Conservation (phyloP, 2,329 filamentous ascomycete genomes). For the Alternaria sp. region DNA sequence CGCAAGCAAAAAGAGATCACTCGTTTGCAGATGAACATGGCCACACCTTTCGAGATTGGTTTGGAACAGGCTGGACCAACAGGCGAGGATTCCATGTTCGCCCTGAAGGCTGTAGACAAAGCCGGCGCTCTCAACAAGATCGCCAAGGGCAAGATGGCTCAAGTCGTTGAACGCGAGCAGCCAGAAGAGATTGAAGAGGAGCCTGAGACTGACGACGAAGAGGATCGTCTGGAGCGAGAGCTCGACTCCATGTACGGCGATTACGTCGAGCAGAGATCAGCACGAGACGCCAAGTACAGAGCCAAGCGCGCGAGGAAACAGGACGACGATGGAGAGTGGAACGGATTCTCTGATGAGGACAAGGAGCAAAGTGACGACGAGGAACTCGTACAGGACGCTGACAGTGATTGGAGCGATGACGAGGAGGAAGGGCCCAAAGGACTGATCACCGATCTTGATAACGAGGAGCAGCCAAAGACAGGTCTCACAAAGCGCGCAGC, state of each 20-base stretch:
- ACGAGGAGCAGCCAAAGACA: slow-evolving; percentile 58
- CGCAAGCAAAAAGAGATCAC: slow-evolving; percentile 92
- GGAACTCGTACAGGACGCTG: slow-evolving; percentile 65
- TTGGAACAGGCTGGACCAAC: slow-evolving; percentile 82
- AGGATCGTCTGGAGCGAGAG: slow-evolving; percentile 82
- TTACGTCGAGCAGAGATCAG: slow-evolving; percentile 81
- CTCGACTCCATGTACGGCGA: slow-evolving; percentile 87
- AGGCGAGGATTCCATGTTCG: slow-evolving; percentile 86
- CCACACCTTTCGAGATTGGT: slow-evolving; percentile 92
- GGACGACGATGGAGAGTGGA: slow-evolving; percentile 81
- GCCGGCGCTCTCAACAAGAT: slow-evolving; percentile 73
- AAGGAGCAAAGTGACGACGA: slow-evolving; percentile 67
- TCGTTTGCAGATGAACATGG: slow-evolving; percentile 98
- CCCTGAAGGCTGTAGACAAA: slow-evolving; percentile 81
- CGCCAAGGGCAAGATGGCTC: slow-evolving; percentile 79
- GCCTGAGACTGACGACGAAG: slow-evolving; percentile 75
- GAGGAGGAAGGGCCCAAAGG: slow-evolving; percentile 61
- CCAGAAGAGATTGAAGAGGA: slow-evolving; percentile 56
- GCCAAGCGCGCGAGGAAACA: slow-evolving; percentile 87
- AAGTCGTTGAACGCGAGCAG: slow-evolving; percentile 64
- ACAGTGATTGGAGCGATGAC: slow-evolving; percentile 70
- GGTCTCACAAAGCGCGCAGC: slow-evolving; percentile 85
- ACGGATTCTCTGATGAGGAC: slow-evolving; percentile 76
- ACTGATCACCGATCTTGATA: slow-evolving; percentile 70
- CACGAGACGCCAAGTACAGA: slow-evolving; percentile 83